These are phyloP conservation scores for Echinochloa phyllopogon DNA, from an alignment of 176 grass and related monocot species.

Conservation along the genomic window DNA sequence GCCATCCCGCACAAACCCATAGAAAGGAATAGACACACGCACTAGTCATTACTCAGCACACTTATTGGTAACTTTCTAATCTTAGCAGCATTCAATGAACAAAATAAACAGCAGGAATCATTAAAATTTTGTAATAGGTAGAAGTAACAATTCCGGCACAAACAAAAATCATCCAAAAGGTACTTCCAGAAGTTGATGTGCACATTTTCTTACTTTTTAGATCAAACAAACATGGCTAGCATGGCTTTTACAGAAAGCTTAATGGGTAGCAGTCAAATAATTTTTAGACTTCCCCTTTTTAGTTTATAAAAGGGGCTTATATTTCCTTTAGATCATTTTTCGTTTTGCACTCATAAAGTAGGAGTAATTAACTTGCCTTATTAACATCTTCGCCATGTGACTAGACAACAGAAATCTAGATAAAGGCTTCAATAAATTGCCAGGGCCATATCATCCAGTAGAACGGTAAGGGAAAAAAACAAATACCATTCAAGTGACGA, in stretches of 20 bases:
- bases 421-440: background rate
- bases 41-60: conserved; percentile 60
- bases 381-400: background rate
- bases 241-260: background rate
- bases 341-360: background rate
- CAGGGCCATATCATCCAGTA: background rate
- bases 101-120: conserved; percentile 17
- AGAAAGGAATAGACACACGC: conserved; percentile 56
- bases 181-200: background rate
- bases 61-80: conserved; percentile 43
- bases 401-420: background rate
- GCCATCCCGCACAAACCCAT: conserved; percentile 70
- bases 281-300: background rate
- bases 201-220: background rate
- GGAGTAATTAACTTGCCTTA: background rate
- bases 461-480: background rate
- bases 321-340: background rate
- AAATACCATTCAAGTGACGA: background rate
- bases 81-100: conserved; percentile 23
- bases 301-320: background rate
- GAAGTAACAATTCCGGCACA: background rate
- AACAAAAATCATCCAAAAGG: background rate
- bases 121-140: background rate
- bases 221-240: background rate
- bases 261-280: background rate